Evolutionary conservation across 106 monocot species (phyloP), one percentile per base, ranked within the genome.

Genomic region (Acanthochlamys bracteata): DNA sequence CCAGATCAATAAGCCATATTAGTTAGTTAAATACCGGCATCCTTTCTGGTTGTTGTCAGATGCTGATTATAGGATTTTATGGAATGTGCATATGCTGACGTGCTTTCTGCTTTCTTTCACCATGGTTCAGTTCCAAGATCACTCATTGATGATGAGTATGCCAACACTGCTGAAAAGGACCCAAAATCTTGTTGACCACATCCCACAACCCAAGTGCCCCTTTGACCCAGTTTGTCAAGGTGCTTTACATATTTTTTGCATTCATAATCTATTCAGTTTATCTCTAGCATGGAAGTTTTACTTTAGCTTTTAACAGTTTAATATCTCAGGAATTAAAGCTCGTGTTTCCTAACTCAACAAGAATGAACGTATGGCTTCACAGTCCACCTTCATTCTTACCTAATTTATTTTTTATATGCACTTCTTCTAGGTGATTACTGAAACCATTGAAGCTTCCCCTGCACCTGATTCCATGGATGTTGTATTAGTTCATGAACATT

Each of bases 391-490:
- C 6, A 6, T 33, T 33, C 33, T 33, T 33, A 33, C 6, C 33
- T 33, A 6, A 3, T 33, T 3, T 33, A 3, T 1, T 33, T 33
- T 33, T 6, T 6, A 6, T 33, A 33, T 33, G 33, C 33, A 3
- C 33, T 33, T 33, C 33, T 59, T 78, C 20, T 75, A 93, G 93
- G 89, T 89, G 26, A 71, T 93, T n/a, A 66, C 80, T n/a, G 98
- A 99, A 78, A 99, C 92, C 20, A 79, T 99, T 64, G 89, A 89
- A 75, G 69, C 88, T 66, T 85, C 80, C 22, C 91, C 85, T 41
- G 67, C 81, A 40, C 85, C 86, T 80, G 92, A 99, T 25, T 92
- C 83, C 68, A 99, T 92, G 4, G 98, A 99, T 83, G 80, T 99
- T 60, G 73, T 99, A 65, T 72, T 99, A 75, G 88, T 92, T 20